Conservation (phyloP, 2,329 filamentous ascomycete genomes). For the Fusarium irregulare region DNA sequence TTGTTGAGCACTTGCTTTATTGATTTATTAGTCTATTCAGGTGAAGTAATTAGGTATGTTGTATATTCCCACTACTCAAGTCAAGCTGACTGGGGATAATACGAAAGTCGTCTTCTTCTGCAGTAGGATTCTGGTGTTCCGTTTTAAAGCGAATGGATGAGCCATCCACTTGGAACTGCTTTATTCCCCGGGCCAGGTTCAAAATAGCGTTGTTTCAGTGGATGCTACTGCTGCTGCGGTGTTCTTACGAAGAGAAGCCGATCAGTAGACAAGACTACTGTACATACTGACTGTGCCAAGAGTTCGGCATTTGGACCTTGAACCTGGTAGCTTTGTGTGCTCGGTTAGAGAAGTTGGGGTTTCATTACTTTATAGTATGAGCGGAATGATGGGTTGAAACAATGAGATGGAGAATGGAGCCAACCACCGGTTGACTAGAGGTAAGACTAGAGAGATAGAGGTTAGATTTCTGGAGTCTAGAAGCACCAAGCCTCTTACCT, state of each 20-base stretch:
- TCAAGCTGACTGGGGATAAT: not conserved
- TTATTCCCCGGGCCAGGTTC: constrained; percentile 1
- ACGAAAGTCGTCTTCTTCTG: not conserved
- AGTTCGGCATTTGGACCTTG: constrained; percentile 21
- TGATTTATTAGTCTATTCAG: not conserved
- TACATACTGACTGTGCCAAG: constrained; percentile 6
- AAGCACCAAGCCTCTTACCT: not conserved
- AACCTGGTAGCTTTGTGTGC: constrained; percentile 11
- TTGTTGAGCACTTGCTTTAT: not conserved
- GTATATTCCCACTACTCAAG: not conserved
- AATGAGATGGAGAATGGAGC: constrained; percentile 19
- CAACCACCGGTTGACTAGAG: constrained; percentile 16
- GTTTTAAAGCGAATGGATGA: not conserved
- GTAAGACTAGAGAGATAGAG: not conserved
- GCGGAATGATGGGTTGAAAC: constrained; percentile 30
- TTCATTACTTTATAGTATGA: constrained; percentile 23
- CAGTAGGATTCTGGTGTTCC: not conserved
- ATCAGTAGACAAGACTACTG: not conserved
- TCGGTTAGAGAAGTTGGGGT: constrained; percentile 36
- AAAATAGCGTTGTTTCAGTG: constrained; percentile 1
- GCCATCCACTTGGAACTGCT: constrained; percentile 1
- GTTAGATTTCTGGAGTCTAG: not conserved
- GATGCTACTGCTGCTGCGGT: constrained; percentile 1
- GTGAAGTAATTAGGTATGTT: not conserved
- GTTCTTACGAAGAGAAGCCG: constrained; percentile 5